Evolutionary conservation across 495 filamentous ascomycete species (phyloP), one percentile per base, ranked within the genome.

Genomic region (Stereocaulon alpinum): DNA sequence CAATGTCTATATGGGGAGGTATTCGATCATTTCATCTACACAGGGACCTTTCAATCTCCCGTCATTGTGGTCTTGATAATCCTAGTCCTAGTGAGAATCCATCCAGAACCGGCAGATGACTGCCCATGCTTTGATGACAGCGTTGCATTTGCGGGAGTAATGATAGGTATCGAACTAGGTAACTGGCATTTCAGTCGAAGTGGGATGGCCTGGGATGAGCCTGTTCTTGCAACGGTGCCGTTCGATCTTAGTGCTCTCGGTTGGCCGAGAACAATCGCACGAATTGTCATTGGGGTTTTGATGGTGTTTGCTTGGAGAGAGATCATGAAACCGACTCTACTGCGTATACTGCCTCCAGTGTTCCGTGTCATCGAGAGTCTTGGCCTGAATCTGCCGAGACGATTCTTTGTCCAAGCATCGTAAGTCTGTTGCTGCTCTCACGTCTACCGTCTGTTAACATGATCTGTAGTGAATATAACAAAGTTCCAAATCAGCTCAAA

Each of bases 51-150:
- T 73, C 68, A 73, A 18, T 81, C 82, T 17, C 80, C 87, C 0
- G 66, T 84, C 11, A 67, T 82, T 17, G 70, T 86, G 20, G 76
- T 85, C 4, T 63, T 90, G 17, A 64, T 83, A 3, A 83, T 94
- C 30, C 71, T 93, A 32, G 69, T 86, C 32, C 72, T 96, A 29
- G 86, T 97, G 37, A 82, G 93, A 49, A 81, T 96, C 20, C 92
- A 98, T 70, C 93, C 93, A 2, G 93, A 98, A 64, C 93, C 93
- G 2, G 93, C 90, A 0, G 93, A 98, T 70, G 87, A 95, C 69
- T 98, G 93, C 65, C 93, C 93, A 17, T 98, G 93, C 68, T 98
- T 95, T 68, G 93, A 98, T 69, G 93, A 98, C 73, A 91, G 87
- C 64, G 89, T 98, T 40, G 83, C 91, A 9, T 98, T 97, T 68